Evolutionary conservation across 768 basidiomycete genomes (phyloP).

Genomic region (Trametes elegans): DNA sequence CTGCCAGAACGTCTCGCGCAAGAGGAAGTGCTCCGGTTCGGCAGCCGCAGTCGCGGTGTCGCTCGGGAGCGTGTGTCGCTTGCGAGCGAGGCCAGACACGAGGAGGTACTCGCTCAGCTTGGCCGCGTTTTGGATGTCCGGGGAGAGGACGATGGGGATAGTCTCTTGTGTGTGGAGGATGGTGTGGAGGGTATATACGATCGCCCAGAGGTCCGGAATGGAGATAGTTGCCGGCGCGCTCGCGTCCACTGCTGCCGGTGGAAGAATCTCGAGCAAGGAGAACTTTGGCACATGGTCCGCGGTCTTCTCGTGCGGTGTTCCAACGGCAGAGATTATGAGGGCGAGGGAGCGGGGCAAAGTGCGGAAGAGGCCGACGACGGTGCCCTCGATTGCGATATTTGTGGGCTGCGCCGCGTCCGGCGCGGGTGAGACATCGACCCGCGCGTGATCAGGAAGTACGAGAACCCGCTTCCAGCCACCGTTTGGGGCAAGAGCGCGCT

Average conservation of each 20-base stretch:
- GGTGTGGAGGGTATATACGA: conserved; percentile 42
- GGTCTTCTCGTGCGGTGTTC: conserved; percentile 14
- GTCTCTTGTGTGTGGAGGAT: conserved; percentile 38
- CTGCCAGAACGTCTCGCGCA: conserved; percentile 48
- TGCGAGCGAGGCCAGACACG: conserved; percentile 35
- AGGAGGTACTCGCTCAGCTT: conserved; percentile 40
- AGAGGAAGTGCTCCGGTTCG: conserved; percentile 36
- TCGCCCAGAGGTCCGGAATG: conserved; percentile 39
- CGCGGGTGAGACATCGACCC: conserved; percentile 2
- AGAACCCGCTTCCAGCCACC: conserved; percentile 6
- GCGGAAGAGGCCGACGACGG: conserved; percentile 14
- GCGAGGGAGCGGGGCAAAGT: conserved; percentile 16
- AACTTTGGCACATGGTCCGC: conserved; percentile 19
- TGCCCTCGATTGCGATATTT: conserved; percentile 14
- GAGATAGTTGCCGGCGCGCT: conserved; percentile 16
- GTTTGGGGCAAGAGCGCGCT: conserved; percentile 1
- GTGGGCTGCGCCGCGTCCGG: conserved; percentile 9
- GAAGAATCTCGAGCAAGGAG: conserved; percentile 17
- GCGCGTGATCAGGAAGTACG: conserved; percentile 15
- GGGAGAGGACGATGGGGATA: conserved; percentile 38
- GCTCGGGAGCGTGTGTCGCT: conserved; percentile 14
- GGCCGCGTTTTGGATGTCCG: conserved; percentile 27
- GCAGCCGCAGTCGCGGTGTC: conserved; percentile 10
- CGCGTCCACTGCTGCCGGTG: conserved; percentile 1
- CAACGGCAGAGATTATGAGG: conserved; percentile 19